These are phyloP conservation scores for Cucurbitaria berberidis DNA, from an alignment of 2,329 filamentous ascomycete genomes.

Conservation along the genomic window DNA sequence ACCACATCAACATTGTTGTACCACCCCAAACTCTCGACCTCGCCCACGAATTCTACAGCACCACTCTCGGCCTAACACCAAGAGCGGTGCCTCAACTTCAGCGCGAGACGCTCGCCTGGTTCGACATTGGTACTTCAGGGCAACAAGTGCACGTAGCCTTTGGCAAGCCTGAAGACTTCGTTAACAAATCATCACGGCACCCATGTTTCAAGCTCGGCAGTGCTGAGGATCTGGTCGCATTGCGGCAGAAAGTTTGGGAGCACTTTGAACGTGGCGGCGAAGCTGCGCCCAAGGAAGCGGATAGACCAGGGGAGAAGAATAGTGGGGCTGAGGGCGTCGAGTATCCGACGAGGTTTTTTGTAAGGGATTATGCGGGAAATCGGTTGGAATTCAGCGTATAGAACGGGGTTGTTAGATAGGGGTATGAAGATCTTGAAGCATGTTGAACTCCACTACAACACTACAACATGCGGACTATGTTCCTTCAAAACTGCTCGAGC, in stretches of 20 bases:
- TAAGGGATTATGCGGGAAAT: slow-evolving; percentile 53
- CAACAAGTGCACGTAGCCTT: slow-evolving; percentile 65
- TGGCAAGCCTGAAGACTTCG: slow-evolving; percentile 45
- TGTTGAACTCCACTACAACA: too few species aligned
- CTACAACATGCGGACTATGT: too few species aligned
- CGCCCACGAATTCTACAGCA: slow-evolving; percentile 18
- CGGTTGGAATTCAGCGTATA: slow-evolving; percentile 50
- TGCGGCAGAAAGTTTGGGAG: slow-evolving; percentile 59
- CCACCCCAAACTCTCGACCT: slow-evolving; percentile 14
- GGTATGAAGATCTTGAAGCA: not conserved
- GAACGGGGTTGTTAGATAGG: not conserved
- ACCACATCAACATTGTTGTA: slow-evolving; percentile 25
- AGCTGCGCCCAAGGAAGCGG: slow-evolving; percentile 60
- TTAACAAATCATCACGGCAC: slow-evolving; percentile 54
- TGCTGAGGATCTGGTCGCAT: slow-evolving; percentile 54
- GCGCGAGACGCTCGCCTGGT: slow-evolving; percentile 62
- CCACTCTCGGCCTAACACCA: slow-evolving; percentile 61
- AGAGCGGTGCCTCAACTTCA: slow-evolving; percentile 61
- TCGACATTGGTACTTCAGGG: slow-evolving; percentile 62
- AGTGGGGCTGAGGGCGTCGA: slow-evolving; percentile 59
- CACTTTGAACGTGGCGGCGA: slow-evolving; percentile 58
- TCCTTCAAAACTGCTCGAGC: too few species aligned
- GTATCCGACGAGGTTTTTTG: slow-evolving; percentile 68
- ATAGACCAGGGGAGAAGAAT: slow-evolving; percentile 59
- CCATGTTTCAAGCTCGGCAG: slow-evolving; percentile 64